Base-by-base conservation (phyloP, 176 grass and related monocot species). In the Carex littledalei region DNA sequence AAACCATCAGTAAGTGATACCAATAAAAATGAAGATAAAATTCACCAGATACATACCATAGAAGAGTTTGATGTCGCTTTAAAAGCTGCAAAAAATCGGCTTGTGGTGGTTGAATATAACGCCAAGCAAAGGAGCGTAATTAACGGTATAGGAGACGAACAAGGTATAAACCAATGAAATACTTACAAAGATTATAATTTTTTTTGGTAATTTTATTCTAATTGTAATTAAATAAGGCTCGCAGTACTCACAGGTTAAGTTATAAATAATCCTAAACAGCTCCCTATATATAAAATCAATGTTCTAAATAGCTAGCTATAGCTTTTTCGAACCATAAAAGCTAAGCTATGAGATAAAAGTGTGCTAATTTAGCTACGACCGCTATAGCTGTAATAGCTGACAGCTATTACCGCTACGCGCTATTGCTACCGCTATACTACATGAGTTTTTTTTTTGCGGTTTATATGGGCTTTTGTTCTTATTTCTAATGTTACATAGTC, bases 81-180 rank as follows among this genome's bases (percentile, higher is more conserved):
- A 3, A 78, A 81, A 69, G 47, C 85, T 4, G 93, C 93, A 0
- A 89, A 94, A 88, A 87, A 98, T 91, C 84, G 87, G 29, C 93
- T 98, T 73, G 91, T 98, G 68, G 96, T 98, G 68, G 96, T 98
- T 37, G 96, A 98, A 87, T 98, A 95, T 86, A 92, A 91, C 24
- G 91, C 91, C 72, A 98, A 90, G 84, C 53, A 94, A 86, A 94
- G 88, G 60, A 22, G 63, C 21, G 13, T 8, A 29, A 83, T 83
- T 67, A 83, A 83, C 3, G 81, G 81, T 9, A 4, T 53, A 53
- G 57, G 63, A 22, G 32, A 83, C 20, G 57, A 65, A 50, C 41
- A 65, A 45, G 80, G 81, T 83, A 83, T 53, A 12, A 49, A 83
- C 34, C 15, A 50, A 82, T 56, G 22, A 20, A 10, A 34, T 83